Evolutionary conservation across 2,329 filamentous ascomycete genomes (phyloP).

Genomic region (Fusarium tjaetaba): DNA sequence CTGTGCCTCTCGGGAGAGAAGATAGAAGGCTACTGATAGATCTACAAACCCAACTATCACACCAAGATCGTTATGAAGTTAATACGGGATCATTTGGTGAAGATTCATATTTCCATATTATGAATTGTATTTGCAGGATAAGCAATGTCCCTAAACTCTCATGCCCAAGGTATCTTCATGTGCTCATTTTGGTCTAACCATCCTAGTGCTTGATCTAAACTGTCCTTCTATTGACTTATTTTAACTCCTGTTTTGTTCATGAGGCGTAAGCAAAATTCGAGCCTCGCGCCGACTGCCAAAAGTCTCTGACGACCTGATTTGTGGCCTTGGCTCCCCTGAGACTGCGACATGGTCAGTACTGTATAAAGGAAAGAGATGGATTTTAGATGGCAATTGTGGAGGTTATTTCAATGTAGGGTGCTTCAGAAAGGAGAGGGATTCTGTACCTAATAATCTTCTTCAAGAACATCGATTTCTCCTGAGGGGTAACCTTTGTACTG

Average conservation of each 20-base stretch:
- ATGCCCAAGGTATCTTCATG: not conserved
- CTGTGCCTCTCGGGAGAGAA: not conserved
- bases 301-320: slow-evolving; percentile 74
- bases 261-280: slow-evolving; percentile 70
- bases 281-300: slow-evolving; percentile 75
- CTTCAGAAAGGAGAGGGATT: too few relatives aligned
- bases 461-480: slow-evolving; percentile 71
- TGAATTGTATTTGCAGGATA: not conserved
- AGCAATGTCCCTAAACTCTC: not conserved
- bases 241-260: slow-evolving; percentile 42
- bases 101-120: not conserved
- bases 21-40: not conserved
- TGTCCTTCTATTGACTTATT: not conserved
- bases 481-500: slow-evolving; percentile 64
- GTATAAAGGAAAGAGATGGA: not conserved
- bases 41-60: not conserved
- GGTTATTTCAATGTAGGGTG: too few relatives aligned
- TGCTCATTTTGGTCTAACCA: not conserved
- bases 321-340: slow-evolving; percentile 72
- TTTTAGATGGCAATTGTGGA: not conserved
- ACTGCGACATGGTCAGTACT: slow-evolving; percentile 48
- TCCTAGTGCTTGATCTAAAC: not conserved
- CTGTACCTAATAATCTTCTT: slow-evolving; percentile 70
- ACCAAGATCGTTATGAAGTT: not conserved
- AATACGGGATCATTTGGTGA: not conserved